Evolutionary conservation across 2,329 filamentous ascomycete species (phyloP).

Genomic region (Pyricularia sp.): DNA sequence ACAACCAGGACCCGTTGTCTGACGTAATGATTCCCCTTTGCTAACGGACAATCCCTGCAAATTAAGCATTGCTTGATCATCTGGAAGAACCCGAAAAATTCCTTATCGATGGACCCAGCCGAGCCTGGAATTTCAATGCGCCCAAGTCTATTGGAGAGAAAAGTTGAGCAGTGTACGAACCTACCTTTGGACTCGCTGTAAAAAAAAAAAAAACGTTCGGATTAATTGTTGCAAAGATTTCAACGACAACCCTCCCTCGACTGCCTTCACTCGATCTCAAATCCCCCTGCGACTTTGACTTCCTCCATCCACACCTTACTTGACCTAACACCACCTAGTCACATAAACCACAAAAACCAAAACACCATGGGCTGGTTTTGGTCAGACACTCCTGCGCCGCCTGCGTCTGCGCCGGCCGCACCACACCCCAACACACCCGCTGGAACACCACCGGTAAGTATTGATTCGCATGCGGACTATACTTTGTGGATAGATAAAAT

Average conservation of each 20-base stretch:
- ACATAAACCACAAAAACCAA: conserved; percentile 4
- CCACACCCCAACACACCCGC: conserved; percentile 15
- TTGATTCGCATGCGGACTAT: background rate
- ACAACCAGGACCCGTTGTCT: background rate
- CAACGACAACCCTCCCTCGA: background rate
- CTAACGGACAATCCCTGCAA: background rate
- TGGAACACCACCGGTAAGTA: conserved; percentile 30
- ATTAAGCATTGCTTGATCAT: background rate
- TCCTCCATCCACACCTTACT: background rate
- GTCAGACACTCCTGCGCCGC: conserved; percentile 37
- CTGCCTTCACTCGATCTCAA: background rate
- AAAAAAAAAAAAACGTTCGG: background rate
- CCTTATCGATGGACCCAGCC: background rate
- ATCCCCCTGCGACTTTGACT: background rate
- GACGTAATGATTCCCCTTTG: conserved; percentile 1
- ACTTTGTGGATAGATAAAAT: background rate
- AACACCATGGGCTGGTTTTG: conserved; percentile 53
- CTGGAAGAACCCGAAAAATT: background rate
- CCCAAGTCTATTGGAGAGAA: background rate
- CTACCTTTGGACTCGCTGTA: background rate
- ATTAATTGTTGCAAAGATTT: background rate
- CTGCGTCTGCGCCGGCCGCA: conserved; percentile 11
- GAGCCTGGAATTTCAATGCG: background rate
- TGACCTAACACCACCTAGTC: background rate
- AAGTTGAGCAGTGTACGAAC: background rate